Conservation (phyloP, 352 stramenopile genomes). For the Blastocystis sp. region DNA sequence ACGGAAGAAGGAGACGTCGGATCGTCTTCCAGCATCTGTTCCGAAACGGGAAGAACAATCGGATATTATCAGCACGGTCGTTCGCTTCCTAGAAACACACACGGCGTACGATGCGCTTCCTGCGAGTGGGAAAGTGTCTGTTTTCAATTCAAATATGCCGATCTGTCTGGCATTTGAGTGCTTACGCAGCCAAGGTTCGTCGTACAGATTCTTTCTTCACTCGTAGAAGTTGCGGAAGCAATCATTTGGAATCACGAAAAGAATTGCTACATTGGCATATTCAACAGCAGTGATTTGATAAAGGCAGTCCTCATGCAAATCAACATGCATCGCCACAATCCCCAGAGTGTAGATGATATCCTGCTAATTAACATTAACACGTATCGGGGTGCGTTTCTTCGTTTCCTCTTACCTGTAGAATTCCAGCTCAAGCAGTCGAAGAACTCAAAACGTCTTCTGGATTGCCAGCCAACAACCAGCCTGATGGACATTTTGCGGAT, state of each 20-base stretch:
- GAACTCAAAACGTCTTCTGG: neutral
- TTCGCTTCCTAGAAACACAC: conserved; percentile 32
- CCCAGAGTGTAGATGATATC: neutral
- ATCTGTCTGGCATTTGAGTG: conserved; percentile 53
- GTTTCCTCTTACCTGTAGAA: neutral
- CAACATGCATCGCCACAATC: conserved; percentile 47
- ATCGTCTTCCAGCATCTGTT: neutral
- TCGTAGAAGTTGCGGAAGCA: conserved; percentile 40
- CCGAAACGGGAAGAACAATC: neutral
- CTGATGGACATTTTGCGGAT: conserved; percentile 38
- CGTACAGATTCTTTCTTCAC: neutral
- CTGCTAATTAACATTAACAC: conserved; percentile 50
- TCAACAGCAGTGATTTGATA: conserved; percentile 47
- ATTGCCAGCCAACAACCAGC: conserved; percentile 1
- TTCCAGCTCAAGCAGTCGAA: conserved; percentile 46
- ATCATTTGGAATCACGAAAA: conserved; percentile 50
- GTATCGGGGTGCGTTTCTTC: neutral
- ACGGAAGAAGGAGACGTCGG: neutral
- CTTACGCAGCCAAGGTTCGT: neutral
- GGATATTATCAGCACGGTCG: neutral
- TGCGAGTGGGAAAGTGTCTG: conserved; percentile 23
- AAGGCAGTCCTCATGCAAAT: conserved; percentile 54
- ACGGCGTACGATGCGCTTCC: conserved; percentile 39
- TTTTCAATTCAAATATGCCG: conserved; percentile 50
- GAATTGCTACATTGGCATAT: conserved; percentile 38